Percentiles rank a stretch among this genome's conserved stretches.
phyloP scores from a whole-genome alignment of 331 rosid species.

The Acacia pycnantha region DNA sequence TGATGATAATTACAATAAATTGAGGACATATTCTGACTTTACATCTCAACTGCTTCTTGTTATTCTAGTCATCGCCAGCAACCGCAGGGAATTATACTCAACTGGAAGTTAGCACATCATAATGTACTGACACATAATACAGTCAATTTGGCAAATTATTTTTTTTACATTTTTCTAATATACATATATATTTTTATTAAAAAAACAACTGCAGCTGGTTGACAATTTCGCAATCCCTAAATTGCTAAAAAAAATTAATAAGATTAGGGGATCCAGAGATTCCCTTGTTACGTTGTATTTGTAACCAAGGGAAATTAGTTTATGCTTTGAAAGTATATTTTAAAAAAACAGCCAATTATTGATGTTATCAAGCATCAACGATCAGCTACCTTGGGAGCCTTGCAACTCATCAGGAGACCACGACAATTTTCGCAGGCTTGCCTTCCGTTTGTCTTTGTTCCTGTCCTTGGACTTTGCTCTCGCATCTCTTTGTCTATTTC shows the following conservation, averaged over 20 bases:
- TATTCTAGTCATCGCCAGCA: background rate
- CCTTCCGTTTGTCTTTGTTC: background rate
- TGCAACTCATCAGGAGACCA: background rate
- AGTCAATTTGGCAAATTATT: background rate
- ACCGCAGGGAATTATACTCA: background rate
- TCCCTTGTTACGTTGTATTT: background rate
- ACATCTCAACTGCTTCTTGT: background rate
- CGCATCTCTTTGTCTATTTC: background rate
- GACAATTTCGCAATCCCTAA: background rate
- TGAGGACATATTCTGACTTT: background rate
- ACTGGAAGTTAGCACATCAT: background rate
- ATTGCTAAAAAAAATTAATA: background rate
- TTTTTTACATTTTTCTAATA: background rate
- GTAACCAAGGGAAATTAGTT: background rate
- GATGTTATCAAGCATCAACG: background rate
- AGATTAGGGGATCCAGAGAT: background rate
- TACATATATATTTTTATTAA: background rate
- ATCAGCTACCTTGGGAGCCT: background rate
- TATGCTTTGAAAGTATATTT: background rate
- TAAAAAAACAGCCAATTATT: background rate
- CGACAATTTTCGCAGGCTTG: background rate
- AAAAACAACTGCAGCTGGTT: background rate
- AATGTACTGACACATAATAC: background rate
- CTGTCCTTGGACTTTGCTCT: background rate
- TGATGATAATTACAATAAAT: background rate